Evolutionary conservation across 495 filamentous ascomycete species (phyloP), one percentile per base, ranked within the genome.

Genomic region (Xylona heveae): DNA sequence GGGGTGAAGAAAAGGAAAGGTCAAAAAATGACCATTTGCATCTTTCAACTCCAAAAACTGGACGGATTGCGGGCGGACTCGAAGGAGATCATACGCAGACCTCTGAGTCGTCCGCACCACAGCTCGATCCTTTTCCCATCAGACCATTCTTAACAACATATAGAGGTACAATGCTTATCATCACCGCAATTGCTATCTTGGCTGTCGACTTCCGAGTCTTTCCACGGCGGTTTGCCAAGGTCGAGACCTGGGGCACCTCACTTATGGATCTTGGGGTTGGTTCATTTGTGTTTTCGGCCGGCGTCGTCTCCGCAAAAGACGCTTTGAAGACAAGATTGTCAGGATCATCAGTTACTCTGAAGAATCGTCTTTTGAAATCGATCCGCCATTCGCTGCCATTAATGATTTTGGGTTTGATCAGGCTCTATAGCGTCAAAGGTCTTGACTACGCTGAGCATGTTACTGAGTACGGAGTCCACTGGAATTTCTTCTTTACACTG

Each of bases 401-500:
- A 3, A 58, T 94, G 1, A 59, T 74, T 0, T 59, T 99, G 10
- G 88, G 88, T 13, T 39, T 93, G 24, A 58, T 88, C 31, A 68
- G 88, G 15, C 53, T 95, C 12, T 73, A 75, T 34, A 91, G 70
- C 42, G 84, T 95, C 44, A 99, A 95, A 52, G 78, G 80, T 6
- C 57, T 93, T 15, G 83, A 94, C 45, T 95, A 95, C 47, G 83
- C 83, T 2, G 88, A 95, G 49, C 88, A 99, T 53, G 82, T 95
- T 22, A 85, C 81, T 1, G 88, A 99, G 42, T 99, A 99, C 43
- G 88, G 88, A 19, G 80, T 95, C 7, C 88, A 99, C 50, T 99
- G 88, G 88, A 99, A 99, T 51, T 99, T 99, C 51, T 99, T 99
- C 58, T 95, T 99, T 52, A 99, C 88, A 0, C 57, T 99, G 7